These are phyloP conservation scores for Aspergillus pseudoglaucus DNA, from an alignment of 2,329 filamentous ascomycete genomes.

Conservation along the genomic window DNA sequence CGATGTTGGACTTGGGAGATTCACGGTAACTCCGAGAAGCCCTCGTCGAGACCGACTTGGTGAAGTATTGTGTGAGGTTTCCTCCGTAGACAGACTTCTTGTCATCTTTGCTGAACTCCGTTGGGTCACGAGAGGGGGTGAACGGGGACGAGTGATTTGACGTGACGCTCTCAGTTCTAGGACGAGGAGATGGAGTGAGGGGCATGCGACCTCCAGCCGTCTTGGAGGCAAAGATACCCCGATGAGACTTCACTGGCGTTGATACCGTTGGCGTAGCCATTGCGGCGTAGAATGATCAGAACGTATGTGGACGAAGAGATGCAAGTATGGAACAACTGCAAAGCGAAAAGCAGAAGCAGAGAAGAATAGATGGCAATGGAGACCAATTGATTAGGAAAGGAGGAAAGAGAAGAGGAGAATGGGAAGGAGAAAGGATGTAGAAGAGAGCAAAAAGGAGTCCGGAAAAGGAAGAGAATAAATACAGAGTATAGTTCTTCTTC, in stretches of 20 bases:
- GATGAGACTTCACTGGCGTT: slow-evolving; percentile 91
- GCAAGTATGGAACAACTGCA: slow-evolving; percentile 14
- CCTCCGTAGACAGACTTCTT: slow-evolving; percentile 68
- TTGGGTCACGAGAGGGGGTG: slow-evolving; percentile 61
- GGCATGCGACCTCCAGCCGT: slow-evolving; percentile 93
- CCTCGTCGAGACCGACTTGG: slow-evolving; percentile 51
- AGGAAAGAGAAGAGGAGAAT: slow-evolving; percentile 13
- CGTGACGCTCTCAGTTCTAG: slow-evolving; percentile 46
- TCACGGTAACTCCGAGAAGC: slow-evolving; percentile 58
- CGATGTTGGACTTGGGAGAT: slow-evolving; percentile 94
- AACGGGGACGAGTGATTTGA: slow-evolving; percentile 64
- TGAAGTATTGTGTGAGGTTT: slow-evolving; percentile 72
- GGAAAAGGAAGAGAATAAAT: slow-evolving; percentile 30
- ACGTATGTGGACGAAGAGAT: slow-evolving; percentile 2
- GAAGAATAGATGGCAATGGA: slow-evolving; percentile 14
- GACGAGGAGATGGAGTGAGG: slow-evolving; percentile 80
- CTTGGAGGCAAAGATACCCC: slow-evolving; percentile 83
- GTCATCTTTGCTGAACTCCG: slow-evolving; percentile 49
- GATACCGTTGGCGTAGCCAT: slow-evolving; percentile 83
- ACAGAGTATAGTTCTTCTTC: slow-evolving; percentile 25
- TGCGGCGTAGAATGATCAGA: slow-evolving; percentile 24
- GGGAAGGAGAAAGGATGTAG: slow-evolving; percentile 15
- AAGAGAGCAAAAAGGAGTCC: slow-evolving; percentile 18
- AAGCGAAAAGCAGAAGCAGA: slow-evolving; percentile 13
- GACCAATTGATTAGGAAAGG: slow-evolving; percentile 3